Base-by-base conservation (phyloP, 176 grass and related monocot species). In the Carex myosuroides region DNA sequence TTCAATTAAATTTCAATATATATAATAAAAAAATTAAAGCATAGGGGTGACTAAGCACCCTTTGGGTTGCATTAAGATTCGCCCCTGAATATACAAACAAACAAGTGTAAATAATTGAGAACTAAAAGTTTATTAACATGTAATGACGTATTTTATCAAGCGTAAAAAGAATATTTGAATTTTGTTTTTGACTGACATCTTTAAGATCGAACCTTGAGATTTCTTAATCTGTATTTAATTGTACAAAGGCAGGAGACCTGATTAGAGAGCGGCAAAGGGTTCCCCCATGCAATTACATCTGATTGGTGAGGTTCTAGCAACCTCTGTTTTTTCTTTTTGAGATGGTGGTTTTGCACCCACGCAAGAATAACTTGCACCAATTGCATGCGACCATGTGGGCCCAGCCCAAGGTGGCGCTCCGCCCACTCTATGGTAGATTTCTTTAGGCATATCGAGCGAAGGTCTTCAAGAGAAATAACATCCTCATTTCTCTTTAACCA, bases 401-500 rank as follows among this genome's bases (percentile, higher is more conserved):
- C 91, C 1, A 87, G 84, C 3, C 96, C 96, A 58, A 98, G 89
- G 6, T 77, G 86, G 18, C 82, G 91, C 6, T 86, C 91, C 0
- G 91, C 93, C 26, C 86, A 84, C 82, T 95, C 93, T 66, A 98
- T 95, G 80, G 95, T 98, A 62, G 95, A 91, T 41, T 93, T 87
- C 50, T 92, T 92, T 18, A 98, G 89, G 52, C 91, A 88, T 88
- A 98, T 95, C 70, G 85, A 82, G 32, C 95, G 86, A 85, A 98
- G 93, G 83, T 98, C 93, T 79, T 95, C 92, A 5, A 86, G 91
- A n/a, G 95, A 95, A 78, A 98, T 93, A 71, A 60, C 70, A 53
- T 95, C 91, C 13, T 89, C 89, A 83, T 98, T 98, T 84, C 44
- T 98, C 76, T 84, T 91, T 8, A 98, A 86, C 95, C 95, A 98